Evolutionary conservation across 2,329 filamentous ascomycete species (phyloP), one percentile per base, ranked within the genome.

Genomic region (Apiospora kogelbergensis): DNA sequence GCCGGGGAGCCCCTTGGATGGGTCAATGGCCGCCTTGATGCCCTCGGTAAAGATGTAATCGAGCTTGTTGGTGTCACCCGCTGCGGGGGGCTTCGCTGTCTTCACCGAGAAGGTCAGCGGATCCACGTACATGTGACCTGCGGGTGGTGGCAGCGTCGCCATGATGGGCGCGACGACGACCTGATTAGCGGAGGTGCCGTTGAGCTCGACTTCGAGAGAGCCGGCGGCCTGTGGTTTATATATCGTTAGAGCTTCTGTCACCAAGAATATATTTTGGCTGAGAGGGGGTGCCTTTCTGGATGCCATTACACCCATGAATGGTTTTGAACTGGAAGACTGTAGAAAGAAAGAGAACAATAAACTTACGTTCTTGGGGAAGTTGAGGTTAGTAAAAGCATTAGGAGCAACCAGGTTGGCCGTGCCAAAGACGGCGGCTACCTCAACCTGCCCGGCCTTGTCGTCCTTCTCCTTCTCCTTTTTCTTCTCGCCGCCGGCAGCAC

Each of bases 21-120:
- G 53, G 53, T 72, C 71, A 9, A 71, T 64, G 33, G 64, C 64
- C 15, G 53, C 63, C 33, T n/a, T 65, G 33, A 71, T 46, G 57
- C 57, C 70, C 24, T 67, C 69, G 48, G 60, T 68, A 60, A 72
- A 72, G 20, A 67, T 70, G 60, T 72, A 72, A 64, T 72, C 71
- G 22, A 72, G 40, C 60, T 72, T 71, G n/a, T 45, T 48, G 6
- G 48, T 66, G 67, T 70, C 70, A 24, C 65, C 70, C 6, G 44
- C 22, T 30, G 45, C 69, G 9, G 69, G 67, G 11, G 68, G 26
- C 22, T 42, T 66, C 5, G 67, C 44, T 7, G 70, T 67, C 20
- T 42, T 6, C 17, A 72, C 65, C 24, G 48, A 48, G 64, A 72
- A 72, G 5, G 70, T 68, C 6, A 68, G 67, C 11, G 68, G 68